A percentile compares a stretch with the other conserved stretches of the same genome.
Evolutionary conservation across 192 early-diverging fungal genomes (phyloP).

Genomic region (Coemansia brasiliensis): DNA sequence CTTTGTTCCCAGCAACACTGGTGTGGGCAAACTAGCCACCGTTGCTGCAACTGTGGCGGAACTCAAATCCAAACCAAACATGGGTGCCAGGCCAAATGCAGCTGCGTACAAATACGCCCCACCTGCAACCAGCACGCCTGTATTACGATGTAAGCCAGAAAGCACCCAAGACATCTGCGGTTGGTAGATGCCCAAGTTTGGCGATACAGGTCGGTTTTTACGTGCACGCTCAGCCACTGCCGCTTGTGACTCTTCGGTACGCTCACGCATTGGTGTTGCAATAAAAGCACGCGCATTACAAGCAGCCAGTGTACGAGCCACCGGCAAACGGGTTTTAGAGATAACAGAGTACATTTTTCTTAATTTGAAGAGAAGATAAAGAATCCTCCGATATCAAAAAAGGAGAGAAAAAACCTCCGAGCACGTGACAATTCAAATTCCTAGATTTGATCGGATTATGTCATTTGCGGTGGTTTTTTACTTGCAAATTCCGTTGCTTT

Average conservation of each 20-base stretch:
- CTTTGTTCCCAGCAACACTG: conserved; percentile 72
- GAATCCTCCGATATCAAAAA: conserved; percentile 6
- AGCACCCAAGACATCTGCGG: conserved; percentile 84
- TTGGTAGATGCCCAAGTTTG: conserved; percentile 87
- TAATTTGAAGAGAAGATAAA: conserved; percentile 9
- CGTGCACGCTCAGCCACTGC: conserved; percentile 52
- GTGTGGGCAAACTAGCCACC: conserved; percentile 66
- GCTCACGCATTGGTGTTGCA: conserved; percentile 33
- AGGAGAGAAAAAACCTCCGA: neutral
- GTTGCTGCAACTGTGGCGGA: conserved; percentile 66
- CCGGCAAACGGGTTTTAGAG: conserved; percentile 22
- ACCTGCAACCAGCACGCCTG: conserved; percentile 70
- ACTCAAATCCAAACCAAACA: conserved; percentile 62
- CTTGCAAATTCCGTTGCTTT: neutral
- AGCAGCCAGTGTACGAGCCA: conserved; percentile 13
- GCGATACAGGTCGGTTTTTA: conserved; percentile 75
- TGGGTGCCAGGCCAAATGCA: conserved; percentile 66
- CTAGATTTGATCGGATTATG: neutral
- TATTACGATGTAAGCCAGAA: conserved; percentile 72
- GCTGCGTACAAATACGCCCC: conserved; percentile 69
- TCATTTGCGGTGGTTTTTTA: neutral
- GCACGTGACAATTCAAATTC: neutral
- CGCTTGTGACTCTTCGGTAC: conserved; percentile 28
- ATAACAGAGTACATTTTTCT: conserved; percentile 36
- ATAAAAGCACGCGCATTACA: conserved; percentile 43